Percentiles rank a stretch among this genome's conserved stretches.
Conservation (phyloP, 352 stramenopile genomes). For the Globisporangium polare region DNA sequence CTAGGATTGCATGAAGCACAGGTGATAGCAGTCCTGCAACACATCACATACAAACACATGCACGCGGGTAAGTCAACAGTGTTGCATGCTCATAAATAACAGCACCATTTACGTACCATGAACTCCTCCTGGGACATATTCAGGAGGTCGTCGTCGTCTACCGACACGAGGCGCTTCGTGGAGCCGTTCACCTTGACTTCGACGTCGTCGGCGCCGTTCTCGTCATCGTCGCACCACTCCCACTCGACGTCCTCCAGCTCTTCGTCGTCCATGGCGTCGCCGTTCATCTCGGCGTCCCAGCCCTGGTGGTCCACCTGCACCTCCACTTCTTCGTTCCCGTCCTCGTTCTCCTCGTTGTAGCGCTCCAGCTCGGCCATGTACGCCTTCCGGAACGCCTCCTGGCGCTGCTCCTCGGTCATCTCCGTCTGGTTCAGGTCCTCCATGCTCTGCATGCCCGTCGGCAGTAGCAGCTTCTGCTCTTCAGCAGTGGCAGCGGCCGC, state of each 20-base stretch:
- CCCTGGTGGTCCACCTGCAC: conserved; percentile 78
- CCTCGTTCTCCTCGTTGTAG: conserved; percentile 84
- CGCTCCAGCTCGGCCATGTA: conserved; percentile 83
- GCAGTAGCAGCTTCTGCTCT: conserved; percentile 30
- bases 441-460: conserved; percentile 45
- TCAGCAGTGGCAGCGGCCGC: conserved; percentile 18
- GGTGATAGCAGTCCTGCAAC: conserved; percentile 64
- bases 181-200: conserved; percentile 71
- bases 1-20: conserved; percentile 35
- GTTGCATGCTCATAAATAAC: background rate
- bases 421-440: conserved; percentile 49
- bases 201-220: conserved; percentile 29
- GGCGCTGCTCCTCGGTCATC: conserved; percentile 78
- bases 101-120: conserved; percentile 40
- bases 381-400: conserved; percentile 78
- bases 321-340: conserved; percentile 64
- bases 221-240: conserved; percentile 78
- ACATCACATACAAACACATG: background rate
- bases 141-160: conserved; percentile 79
- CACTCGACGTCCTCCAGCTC: conserved; percentile 81
- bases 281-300: conserved; percentile 84
- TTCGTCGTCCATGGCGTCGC: conserved; percentile 63
- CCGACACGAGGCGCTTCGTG: conserved; percentile 50
- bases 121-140: conserved; percentile 86
- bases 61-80: background rate